Evolutionary conservation across 2,329 filamentous ascomycete genomes (phyloP), one percentile per base, ranked within the genome.

Genomic region (Chlorencoelia australis): DNA sequence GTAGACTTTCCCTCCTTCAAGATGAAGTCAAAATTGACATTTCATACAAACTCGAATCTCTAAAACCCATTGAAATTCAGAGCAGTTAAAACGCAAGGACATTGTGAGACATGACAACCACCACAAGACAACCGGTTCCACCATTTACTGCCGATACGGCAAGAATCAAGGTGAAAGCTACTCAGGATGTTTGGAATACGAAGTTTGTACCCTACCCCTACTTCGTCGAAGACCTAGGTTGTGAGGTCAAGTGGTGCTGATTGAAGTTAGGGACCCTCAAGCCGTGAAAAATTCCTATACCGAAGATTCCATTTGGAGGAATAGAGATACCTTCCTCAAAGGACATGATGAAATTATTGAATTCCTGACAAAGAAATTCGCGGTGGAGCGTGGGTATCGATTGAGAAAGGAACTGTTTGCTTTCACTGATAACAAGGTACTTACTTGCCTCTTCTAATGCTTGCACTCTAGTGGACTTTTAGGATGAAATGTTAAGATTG

Each of bases 401-500:
- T 66, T 94, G 37, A 72, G 85, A 36, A 93, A 94, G 58, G 86
- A 94, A 55, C 64, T 94, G 1, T 94, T 93, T 58, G 69, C 82
- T 1, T 91, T 86, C 52, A 68, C 63, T 0, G 77, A 78, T 24
- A 67, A 89, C 58, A 81, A 67, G 55, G 70, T 68, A 34, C 9
- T 44, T 35, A 16, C 16, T n/a, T n/a, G n/a, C n/a, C n/a, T 32
- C 7, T 37, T 4, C 7, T 11, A 22, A 18, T 5, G 10, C 10
- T 15, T 14, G 18, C 16, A 19, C 10, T 26, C 7, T 10, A 5
- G 10, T 15, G 28, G 9, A 15, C 24, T 14, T 22, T 29, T 7
- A 19, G 25, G 15, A 29, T 25, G 9, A 24, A 15, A 10, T 28
- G 17, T 17, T 14, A 9, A n/a, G n/a, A n/a, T n/a, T 8, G 17